Conservation (phyloP, 495 filamentous ascomycete genomes). For the Aspergillus kassunensis region DNA sequence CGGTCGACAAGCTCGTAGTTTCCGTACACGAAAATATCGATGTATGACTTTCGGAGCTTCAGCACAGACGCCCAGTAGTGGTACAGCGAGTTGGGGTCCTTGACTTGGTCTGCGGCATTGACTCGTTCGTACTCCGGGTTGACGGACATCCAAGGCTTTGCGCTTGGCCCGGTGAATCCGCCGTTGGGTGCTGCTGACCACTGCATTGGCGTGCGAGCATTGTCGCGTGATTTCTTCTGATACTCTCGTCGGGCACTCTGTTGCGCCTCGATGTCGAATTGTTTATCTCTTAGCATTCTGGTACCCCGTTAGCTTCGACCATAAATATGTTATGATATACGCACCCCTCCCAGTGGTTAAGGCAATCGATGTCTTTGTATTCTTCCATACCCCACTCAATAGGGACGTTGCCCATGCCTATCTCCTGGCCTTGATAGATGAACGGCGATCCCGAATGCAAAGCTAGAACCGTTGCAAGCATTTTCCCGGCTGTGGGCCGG, state of each 20-base stretch:
- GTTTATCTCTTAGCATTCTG: conserved; percentile 24
- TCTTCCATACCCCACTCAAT: conserved; percentile 59
- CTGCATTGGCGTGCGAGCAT: conserved; percentile 53
- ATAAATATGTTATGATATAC: not conserved
- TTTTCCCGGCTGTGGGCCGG: conserved; percentile 51
- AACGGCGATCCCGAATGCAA: conserved; percentile 65
- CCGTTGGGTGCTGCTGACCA: conserved; percentile 47
- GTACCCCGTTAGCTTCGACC: not conserved
- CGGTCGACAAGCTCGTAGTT: conserved; percentile 48
- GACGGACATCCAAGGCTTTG: conserved; percentile 60
- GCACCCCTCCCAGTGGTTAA: conserved; percentile 58
- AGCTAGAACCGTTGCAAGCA: conserved; percentile 57
- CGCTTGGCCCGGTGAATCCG: conserved; percentile 48
- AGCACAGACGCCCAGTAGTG: conserved; percentile 52
- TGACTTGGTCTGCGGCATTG: conserved; percentile 50
- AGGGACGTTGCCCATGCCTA: conserved; percentile 72
- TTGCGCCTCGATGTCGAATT: conserved; percentile 31
- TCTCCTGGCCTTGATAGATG: conserved; percentile 73
- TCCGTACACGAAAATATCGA: conserved; percentile 60
- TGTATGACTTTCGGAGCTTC: conserved; percentile 49
- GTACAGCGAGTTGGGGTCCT: conserved; percentile 44
- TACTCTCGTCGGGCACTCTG: conserved; percentile 35
- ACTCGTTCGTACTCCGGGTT: conserved; percentile 47
- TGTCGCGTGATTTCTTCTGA: conserved; percentile 52
- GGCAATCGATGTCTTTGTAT: conserved; percentile 68